Base-by-base conservation (phyloP, 495 filamentous ascomycete species). In the Schizothecium vesticola region DNA sequence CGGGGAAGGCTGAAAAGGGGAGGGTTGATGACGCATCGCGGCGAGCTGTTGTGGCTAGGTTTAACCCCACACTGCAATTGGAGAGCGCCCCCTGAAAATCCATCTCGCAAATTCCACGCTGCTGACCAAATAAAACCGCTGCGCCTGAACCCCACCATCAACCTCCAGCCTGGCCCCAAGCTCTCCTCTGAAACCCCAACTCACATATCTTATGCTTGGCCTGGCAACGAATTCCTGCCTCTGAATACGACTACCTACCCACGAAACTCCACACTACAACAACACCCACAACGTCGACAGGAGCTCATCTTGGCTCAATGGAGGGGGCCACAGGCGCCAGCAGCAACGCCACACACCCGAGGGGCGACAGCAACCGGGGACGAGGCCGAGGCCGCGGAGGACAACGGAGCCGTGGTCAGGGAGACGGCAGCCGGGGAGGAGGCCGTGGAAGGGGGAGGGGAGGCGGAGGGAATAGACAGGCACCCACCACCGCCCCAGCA, bases 321-420 rank as follows among this genome's bases (percentile, higher is more conserved):
- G 73, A 62, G 33, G 63, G 61, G 19, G 65, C 36, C 58, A 61
- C 62, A 63, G 26, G 68, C 26, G 59, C 72, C 26, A 59, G 33
- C 59, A 63, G 63, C 67, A 56, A 43, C 62, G 23, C 72, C 6
- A 55, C 68, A n/a, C 67, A 69, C 8, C 66, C 72, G 5, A 70
- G 80, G 63, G 78, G 76, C 26, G 80, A 80, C 31, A 72, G 76
- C 25, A 68, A 74, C 24, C 76, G 80, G 75, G 77, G 77, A 1
- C 76, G 76, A 70, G 77, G 77, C 24, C 74, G 79, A 74, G 77
- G 76, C 3, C 77, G 78, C 33, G 76, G 75, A 56, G 69, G 69
- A 19, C 58, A 58, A 55, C 65, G 65, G 33, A 57, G 57, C 25
- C 65, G 71, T 22, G 67, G 67, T 11, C 63, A 68, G 59, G 71